Base-by-base conservation (phyloP, 768 basidiomycete genomes). In the Leccinum uliginosum region DNA sequence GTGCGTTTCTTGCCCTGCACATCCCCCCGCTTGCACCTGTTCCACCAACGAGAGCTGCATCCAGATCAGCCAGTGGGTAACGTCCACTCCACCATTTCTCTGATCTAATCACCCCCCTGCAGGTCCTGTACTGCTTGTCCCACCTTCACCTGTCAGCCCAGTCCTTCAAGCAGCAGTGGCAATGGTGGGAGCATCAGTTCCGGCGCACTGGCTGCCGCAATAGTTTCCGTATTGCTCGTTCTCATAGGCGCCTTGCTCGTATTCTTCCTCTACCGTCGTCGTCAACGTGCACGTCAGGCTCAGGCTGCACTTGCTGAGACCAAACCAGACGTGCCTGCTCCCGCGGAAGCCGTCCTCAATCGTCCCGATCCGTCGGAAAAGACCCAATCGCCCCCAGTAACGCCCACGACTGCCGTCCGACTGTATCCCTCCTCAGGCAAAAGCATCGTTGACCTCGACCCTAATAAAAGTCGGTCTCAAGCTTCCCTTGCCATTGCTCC, bases 301-400 rank as follows among this genome's bases (percentile, higher is more conserved):
- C 54, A 63, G 23, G 68, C 71, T 17, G 54, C 67, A 21, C 66
- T 57, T 15, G 67, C 62, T 30, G 81, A 83, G 56, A 64, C 74
- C 54, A 80, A 80, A 62, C 69, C 74, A 51, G 89, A 92, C 64
- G 71, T 82, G 19, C 89, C 89, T 35, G 90, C 88, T 2, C 74
- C 86, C 21, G 89, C 91, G 19, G 86, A 82, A 62, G 82, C 84
- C 10, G 91, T 92, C 32, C 84, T 92, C 57, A 88, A 84, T 68
- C 78, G 90, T 43, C 88, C 89, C n/a, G 87, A 92, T 71, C 90
- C 90, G 29, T 85, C 74, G 52, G 88, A 89, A 74, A 89, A 89
- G 67, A 69, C 77, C 7, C 64, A 53, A 29, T 27, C 65, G 1
- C 26, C 62, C 27, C 58, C 54, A 4, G 21, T 52, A 10, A 55